A percentile compares a stretch with the other conserved stretches of the same genome.
Evolutionary conservation across 176 grass and related monocot genomes (phyloP).

Genomic region (Guadua angustifolia): DNA sequence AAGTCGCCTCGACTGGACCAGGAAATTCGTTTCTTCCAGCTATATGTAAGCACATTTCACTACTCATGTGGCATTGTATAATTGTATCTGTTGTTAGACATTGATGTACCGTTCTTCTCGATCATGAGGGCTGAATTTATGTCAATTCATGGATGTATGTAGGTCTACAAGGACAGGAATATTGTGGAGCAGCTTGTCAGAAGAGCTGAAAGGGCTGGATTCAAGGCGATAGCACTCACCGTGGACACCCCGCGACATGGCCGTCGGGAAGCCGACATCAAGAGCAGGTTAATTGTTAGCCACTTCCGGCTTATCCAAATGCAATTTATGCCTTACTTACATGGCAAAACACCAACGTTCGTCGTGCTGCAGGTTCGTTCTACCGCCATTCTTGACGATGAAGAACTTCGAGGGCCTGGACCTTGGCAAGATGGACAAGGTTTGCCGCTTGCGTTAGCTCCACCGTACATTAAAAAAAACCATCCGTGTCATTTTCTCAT

Average conservation of each 20-base stretch:
- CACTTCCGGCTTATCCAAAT: neutral
- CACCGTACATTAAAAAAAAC: neutral
- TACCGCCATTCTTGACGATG: constrained; percentile 72
- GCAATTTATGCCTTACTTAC: neutral
- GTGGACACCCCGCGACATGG: constrained; percentile 86
- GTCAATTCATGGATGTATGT: neutral
- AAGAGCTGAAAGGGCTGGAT: constrained; percentile 86
- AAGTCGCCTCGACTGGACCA: constrained; percentile 84
- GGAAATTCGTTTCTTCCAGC: constrained; percentile 90
- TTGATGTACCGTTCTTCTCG: neutral
- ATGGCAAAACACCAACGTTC: neutral
- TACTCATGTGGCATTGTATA: neutral
- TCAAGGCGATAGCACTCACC: constrained; percentile 93
- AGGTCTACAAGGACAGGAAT: constrained; percentile 61
- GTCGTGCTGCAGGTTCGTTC: constrained; percentile 56
- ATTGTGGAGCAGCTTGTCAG: constrained; percentile 81
- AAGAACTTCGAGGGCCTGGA: constrained; percentile 87
- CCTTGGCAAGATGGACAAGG: constrained; percentile 83
- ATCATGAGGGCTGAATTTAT: neutral
- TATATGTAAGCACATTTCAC: constrained; percentile 58
- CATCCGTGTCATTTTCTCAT: neutral
- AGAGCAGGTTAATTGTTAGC: constrained; percentile 59
- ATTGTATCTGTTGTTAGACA: neutral
- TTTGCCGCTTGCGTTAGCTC: constrained; percentile 22
- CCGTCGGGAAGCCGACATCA: constrained; percentile 86